These are phyloP conservation scores for Macrotyloma uniflorum DNA, from an alignment of 306 rosid species.

Conservation along the genomic window DNA sequence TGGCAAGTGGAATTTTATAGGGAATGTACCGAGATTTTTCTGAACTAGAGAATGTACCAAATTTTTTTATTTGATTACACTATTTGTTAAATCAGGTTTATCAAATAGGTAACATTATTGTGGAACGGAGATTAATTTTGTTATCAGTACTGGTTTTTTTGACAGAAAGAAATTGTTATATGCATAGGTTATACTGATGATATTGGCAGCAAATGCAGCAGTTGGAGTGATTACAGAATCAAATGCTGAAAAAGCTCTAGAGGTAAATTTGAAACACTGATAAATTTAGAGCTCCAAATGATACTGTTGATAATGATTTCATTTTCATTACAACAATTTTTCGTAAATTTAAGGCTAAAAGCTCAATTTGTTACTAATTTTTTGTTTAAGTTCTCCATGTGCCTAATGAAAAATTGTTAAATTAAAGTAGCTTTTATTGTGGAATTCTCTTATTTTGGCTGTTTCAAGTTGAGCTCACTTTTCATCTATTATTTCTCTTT, in stretches of 20 bases:
- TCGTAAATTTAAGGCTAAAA: constrained; percentile 16
- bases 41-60: neutral
- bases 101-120: constrained; percentile 8
- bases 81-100: constrained; percentile 2
- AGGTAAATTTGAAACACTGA: constrained; percentile 58
- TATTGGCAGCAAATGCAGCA: constrained; percentile 95
- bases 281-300: constrained; percentile 25
- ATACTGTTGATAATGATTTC: constrained; percentile 18
- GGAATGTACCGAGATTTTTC: neutral
- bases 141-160: constrained; percentile 49
- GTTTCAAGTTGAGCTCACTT: constrained; percentile 38
- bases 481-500: constrained; percentile 22
- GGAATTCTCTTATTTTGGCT: constrained; percentile 17
- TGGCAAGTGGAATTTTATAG: constrained; percentile 8
- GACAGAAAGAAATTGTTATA: constrained; percentile 11
- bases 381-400: neutral
- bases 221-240: constrained; percentile 98
- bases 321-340: neutral
- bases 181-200: constrained; percentile 86
- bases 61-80: neutral
- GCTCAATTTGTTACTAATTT: constrained; percentile 7
- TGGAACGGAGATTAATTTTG: constrained; percentile 27
- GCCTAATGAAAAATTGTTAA: constrained; percentile 27
- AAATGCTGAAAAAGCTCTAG: constrained; percentile 97
- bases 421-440: constrained; percentile 12